Evolutionary conservation across 495 filamentous ascomycete species (phyloP), one percentile per base, ranked within the genome.

Genomic region (Penicillium samsonianum): DNA sequence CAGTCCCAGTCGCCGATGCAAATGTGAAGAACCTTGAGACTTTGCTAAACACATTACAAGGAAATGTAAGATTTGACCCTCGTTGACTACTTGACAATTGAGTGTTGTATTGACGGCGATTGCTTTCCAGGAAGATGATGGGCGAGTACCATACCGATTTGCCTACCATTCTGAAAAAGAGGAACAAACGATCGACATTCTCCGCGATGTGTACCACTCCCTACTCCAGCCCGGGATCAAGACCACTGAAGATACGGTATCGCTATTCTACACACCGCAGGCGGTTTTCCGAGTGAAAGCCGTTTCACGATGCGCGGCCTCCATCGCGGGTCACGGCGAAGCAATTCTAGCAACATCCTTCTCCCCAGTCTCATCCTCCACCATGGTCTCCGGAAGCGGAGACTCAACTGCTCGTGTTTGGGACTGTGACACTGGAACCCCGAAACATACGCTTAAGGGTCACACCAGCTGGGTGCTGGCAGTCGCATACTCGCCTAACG

Each of bases 361-460:
- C 73, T 95, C 91, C 0, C 95, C 95, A 0, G 80, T 81, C 23
- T 86, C 82, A 4, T 93, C 91, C 2, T 85, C 88, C 8, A 83
- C 87, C 53, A 84, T 99, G 75, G 91, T 92, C 0, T 94, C 89
- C 7, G 95, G 92, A 0, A 91, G 88, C 59, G 95, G 95, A 35
- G 95, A 99, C 63, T 85, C 85, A 31, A 98, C 95, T 7, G 95
- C 94, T 7, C 79, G 95, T 45, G 84, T 99, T 75, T 97, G 90
- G 89, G 94, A 99, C 63, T 95, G 91, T 51, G 90, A 98, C 65
- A 97, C 90, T 0, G 92, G 92, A 43, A 98, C 93, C 1, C 92
- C 95, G 0, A 75, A 91, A 52, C 82, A 89, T 68, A 97, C 92
- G 2, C 72, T 99, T 22, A 96, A 95, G 68, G 94, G 94, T 12